These are phyloP conservation scores for Ascochyta lentis DNA, from an alignment of 2,329 filamentous ascomycete species.

Conservation along the genomic window DNA sequence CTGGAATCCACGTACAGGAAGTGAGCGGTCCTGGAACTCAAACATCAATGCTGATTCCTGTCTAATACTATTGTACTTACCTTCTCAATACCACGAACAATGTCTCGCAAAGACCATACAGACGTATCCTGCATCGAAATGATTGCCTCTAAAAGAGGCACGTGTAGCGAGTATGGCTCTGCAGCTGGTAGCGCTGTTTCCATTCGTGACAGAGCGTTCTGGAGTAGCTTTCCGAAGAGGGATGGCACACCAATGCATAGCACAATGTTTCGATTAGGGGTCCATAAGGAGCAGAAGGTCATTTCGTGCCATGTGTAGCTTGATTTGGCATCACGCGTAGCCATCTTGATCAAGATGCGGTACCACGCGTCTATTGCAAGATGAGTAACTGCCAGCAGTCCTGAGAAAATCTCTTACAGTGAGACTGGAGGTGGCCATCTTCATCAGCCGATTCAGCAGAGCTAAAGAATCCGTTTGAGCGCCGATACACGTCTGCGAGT, in stretches of 20 bases:
- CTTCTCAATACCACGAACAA: slow-evolving; percentile 22
- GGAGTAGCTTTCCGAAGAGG: slow-evolving; percentile 11
- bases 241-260: background rate
- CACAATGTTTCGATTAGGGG: no score
- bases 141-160: slow-evolving; percentile 23
- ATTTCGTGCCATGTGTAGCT: no score
- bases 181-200: slow-evolving; percentile 2
- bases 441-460: slow-evolving; percentile 5
- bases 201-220: slow-evolving; percentile 4
- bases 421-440: slow-evolving; percentile 9
- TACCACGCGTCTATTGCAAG: slow-evolving; percentile 11
- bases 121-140: slow-evolving; percentile 18
- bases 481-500: slow-evolving; percentile 18
- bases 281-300: no score
- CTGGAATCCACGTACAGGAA: background rate
- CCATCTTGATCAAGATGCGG: no score
- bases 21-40: slow-evolving; percentile 4
- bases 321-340: no score
- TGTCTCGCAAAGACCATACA: slow-evolving; percentile 26
- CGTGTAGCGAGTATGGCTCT: slow-evolving; percentile 18
- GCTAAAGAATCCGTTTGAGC: slow-evolving; percentile 27
- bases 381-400: background rate
- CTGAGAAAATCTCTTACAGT: background rate
- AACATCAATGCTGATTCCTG: background rate
- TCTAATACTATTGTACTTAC: slow-evolving; percentile 1